Conservation (phyloP, 2,329 filamentous ascomycete genomes). For the Botryotinia convoluta region DNA sequence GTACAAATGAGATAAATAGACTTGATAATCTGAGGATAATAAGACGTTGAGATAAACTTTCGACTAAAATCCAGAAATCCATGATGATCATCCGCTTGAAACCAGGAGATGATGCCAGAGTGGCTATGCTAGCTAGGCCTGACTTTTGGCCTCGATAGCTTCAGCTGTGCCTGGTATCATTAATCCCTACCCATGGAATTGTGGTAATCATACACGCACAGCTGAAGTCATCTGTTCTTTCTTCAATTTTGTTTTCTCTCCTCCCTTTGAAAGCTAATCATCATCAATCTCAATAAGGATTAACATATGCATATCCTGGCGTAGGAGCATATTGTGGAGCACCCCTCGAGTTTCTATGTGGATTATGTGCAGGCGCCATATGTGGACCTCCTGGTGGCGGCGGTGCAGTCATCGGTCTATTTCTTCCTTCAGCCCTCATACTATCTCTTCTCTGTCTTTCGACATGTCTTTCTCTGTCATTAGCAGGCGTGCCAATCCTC, state of each 20-base stretch:
- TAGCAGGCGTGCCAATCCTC: slow-evolving; percentile 22
- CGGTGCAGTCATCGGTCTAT: slow-evolving; percentile 22
- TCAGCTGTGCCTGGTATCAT: slow-evolving; percentile 10
- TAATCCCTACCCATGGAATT: slow-evolving; percentile 6
- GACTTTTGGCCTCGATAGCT: slow-evolving; percentile 3
- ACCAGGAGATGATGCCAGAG: neutral
- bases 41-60: neutral
- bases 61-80: neutral
- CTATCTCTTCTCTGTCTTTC: slow-evolving; percentile 22
- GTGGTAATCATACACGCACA: neutral
- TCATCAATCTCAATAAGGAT: slow-evolving; percentile 18
- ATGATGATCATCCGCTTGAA: neutral
- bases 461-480: slow-evolving; percentile 8
- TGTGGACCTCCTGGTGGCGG: slow-evolving; percentile 22
- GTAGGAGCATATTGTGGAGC: slow-evolving; percentile 20
- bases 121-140: slow-evolving; percentile 3
- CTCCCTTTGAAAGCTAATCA: neutral
- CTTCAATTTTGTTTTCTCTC: neutral
- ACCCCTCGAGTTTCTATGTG: slow-evolving; percentile 8
- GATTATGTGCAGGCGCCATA: slow-evolving; percentile 12
- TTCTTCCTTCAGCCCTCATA: slow-evolving; percentile 19
- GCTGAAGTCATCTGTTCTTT: slow-evolving; percentile 3
- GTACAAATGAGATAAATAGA: slow-evolving; percentile 2
- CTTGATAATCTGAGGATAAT: neutral
- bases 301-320: slow-evolving; percentile 25